Evolutionary conservation across 768 basidiomycete species (phyloP).

Genomic region (Pluteus cervinus): DNA sequence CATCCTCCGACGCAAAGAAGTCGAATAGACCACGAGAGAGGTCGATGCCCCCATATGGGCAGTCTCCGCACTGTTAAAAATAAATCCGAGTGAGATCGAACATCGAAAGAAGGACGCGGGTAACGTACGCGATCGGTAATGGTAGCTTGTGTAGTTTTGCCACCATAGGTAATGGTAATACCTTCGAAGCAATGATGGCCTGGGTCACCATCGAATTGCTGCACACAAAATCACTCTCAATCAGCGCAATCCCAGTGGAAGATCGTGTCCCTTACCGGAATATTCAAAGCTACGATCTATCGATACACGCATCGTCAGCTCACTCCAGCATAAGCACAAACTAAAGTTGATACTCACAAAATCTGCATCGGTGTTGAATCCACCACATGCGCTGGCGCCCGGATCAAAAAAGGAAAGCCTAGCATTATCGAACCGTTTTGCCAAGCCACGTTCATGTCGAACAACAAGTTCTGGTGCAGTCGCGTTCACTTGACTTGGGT

Average conservation of each 20-base stretch:
- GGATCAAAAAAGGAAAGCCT: slow-evolving; percentile 21
- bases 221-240: neutral
- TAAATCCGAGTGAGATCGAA: neutral
- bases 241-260: neutral
- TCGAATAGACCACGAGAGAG: slow-evolving; percentile 54
- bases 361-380: slow-evolving; percentile 24
- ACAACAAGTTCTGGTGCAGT: too few species aligned
- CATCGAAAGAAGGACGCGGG: too few species aligned
- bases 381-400: slow-evolving; percentile 39
- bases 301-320: too few species aligned
- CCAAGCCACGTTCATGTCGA: too few species aligned
- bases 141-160: slow-evolving; percentile 40
- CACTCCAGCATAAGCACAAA: neutral
- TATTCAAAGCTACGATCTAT: neutral
- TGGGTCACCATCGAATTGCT: too few species aligned
- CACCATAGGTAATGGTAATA: slow-evolving; percentile 47
- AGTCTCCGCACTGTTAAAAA: slow-evolving; percentile 37
- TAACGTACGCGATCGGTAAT: slow-evolving; percentile 37
- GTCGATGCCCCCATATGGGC: slow-evolving; percentile 58
- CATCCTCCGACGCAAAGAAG: slow-evolving; percentile 37
- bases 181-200: slow-evolving; percentile 47
- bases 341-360: slow-evolving; percentile 23
- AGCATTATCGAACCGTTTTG: slow-evolving; percentile 16
- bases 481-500: too few species aligned
- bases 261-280: slow-evolving; percentile 1